Evolutionary conservation across 192 early-diverging fungal species (phyloP).

Genomic region (Coemansia sp.): DNA sequence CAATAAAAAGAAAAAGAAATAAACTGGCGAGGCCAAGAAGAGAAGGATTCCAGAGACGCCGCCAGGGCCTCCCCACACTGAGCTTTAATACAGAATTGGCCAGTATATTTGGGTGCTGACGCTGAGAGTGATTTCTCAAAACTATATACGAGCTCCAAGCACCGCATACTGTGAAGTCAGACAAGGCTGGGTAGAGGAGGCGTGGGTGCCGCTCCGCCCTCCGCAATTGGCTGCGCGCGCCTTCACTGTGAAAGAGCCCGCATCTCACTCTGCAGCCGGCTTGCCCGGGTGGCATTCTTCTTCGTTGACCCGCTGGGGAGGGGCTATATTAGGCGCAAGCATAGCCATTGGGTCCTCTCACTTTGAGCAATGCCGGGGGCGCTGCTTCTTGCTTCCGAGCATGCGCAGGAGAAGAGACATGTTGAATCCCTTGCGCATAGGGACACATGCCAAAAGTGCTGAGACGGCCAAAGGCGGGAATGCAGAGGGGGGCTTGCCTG

Average conservation of each 20-base stretch:
- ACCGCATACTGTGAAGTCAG: no score
- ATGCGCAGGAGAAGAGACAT: not conserved
- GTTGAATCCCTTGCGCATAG: not conserved
- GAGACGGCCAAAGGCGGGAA: no score
- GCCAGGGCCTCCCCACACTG: no score
- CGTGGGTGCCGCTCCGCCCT: not conserved
- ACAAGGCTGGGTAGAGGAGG: not conserved
- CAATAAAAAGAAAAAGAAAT: no score
- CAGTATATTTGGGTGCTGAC: no score
- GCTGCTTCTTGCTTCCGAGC: not conserved
- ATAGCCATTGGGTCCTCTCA: not conserved
- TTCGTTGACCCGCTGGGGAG: not conserved
- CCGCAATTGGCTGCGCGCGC: not conserved
- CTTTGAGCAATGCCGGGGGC: no score
- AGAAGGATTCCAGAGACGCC: no score
- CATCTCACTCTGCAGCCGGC: not conserved
- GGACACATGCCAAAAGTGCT: not conserved
- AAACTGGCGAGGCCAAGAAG: no score
- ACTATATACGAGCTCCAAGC: no score
- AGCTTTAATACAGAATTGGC: no score
- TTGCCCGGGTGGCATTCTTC: not conserved
- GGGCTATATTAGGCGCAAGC: not conserved
- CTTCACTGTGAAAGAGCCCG: not conserved
- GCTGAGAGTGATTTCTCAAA: not conserved
- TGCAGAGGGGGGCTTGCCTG: no score